Conservation (phyloP, 805 yeast genomes). For the Yarrowia deformans region DNA sequence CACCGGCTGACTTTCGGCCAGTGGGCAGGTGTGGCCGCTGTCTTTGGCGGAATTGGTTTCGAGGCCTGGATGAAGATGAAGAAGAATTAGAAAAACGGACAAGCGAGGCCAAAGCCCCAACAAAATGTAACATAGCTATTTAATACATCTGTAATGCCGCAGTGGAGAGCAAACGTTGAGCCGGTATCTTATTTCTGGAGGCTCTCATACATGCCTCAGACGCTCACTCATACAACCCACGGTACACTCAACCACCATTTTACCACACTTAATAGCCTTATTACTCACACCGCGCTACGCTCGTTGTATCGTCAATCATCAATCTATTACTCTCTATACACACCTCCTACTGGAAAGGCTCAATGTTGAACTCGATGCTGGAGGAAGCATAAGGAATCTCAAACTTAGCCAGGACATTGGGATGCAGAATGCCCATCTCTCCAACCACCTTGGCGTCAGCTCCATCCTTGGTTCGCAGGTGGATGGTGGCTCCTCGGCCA, state of each 20-base stretch:
- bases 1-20: constrained; percentile 69
- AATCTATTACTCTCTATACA: constrained; percentile 15
- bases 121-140: constrained; percentile 18
- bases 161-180: background rate
- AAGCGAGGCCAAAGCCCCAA: background rate
- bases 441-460: constrained; percentile 60
- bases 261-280: background rate
- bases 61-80: constrained; percentile 67
- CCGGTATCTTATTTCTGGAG: too few species aligned
- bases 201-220: too few species aligned
- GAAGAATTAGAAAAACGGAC: background rate
- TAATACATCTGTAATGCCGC: background rate
- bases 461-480: constrained; percentile 66
- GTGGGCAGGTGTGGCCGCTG: constrained; percentile 80
- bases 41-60: constrained; percentile 82
- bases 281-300: background rate
- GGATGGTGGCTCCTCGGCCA: constrained; percentile 93
- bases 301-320: constrained; percentile 3
- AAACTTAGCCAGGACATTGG: constrained; percentile 84
- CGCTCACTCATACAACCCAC: too few species aligned
- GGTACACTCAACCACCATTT: too few species aligned
- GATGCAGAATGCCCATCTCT: constrained; percentile 91
- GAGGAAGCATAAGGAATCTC: constrained; percentile 95
- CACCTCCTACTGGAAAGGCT: constrained; percentile 66
- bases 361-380: constrained; percentile 86